phyloP scores from a whole-genome alignment of 768 basidiomycete species.

The Tephrocybe sp. region DNA sequence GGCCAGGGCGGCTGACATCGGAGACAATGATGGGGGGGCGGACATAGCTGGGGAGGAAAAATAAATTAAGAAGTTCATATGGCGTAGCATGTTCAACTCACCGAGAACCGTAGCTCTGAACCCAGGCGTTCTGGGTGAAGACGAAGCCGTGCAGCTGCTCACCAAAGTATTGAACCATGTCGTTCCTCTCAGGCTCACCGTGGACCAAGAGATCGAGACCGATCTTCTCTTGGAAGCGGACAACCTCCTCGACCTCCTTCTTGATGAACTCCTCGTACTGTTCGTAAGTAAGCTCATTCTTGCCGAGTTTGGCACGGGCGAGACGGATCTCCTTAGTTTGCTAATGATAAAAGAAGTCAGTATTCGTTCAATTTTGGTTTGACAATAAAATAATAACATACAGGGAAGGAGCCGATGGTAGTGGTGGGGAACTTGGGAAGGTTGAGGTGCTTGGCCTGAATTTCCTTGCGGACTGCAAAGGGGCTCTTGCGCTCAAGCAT shows the following conservation, averaged over 20 bases:
- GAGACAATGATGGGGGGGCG: slow-evolving; percentile 98
- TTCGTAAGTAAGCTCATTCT: slow-evolving; percentile 80
- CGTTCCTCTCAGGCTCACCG: slow-evolving; percentile 98
- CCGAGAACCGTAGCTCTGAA: slow-evolving; percentile 99
- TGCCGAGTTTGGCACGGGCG: slow-evolving; percentile 92
- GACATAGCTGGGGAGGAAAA: slow-evolving; percentile 67
- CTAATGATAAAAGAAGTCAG: slow-evolving; percentile 31
- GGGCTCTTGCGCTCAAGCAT: slow-evolving; percentile 85
- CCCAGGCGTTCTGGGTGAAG: slow-evolving; percentile 99
- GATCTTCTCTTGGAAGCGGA: slow-evolving; percentile 95
- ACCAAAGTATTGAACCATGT: slow-evolving; percentile 99
- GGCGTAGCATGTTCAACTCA: slow-evolving; percentile 28
- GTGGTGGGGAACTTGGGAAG: slow-evolving; percentile 98
- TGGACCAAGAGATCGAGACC: slow-evolving; percentile 97
- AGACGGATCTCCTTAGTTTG: slow-evolving; percentile 99
- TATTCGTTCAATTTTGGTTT: slow-evolving; percentile 7
- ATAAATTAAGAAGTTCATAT: background rate
- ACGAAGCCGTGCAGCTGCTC: slow-evolving; percentile 93
- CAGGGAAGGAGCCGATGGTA: slow-evolving; percentile 97
- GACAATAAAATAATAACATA: slow-evolving; percentile 29
- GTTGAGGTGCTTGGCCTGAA: slow-evolving; percentile 84
- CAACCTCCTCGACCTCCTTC: slow-evolving; percentile 92
- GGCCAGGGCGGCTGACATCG: slow-evolving; percentile 87
- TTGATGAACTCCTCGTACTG: slow-evolving; percentile 98
- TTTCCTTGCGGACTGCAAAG: slow-evolving; percentile 83